phyloP scores from a whole-genome alignment of 768 basidiomycete species.

The Kwoniella heveanensis region DNA sequence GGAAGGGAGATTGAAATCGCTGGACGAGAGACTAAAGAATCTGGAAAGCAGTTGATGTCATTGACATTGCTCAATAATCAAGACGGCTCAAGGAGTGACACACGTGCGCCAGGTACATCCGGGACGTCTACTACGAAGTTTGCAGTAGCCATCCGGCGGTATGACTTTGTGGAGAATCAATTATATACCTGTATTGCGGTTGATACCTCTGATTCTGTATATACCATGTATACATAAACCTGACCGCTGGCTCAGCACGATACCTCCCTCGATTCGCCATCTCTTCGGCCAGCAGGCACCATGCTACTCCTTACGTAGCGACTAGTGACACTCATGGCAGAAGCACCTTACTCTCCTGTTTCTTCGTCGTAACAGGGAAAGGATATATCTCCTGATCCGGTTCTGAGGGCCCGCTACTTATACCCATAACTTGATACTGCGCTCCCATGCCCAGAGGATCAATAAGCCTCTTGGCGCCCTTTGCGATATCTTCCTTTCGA shows the following conservation, averaged over 20 bases:
- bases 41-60: constrained; percentile 18
- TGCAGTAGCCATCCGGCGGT: too few species aligned
- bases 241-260: neutral
- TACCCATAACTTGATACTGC: constrained; percentile 79
- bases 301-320: constrained; percentile 1
- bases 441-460: constrained; percentile 80
- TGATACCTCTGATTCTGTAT: neutral
- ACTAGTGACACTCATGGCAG: constrained; percentile 5
- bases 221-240: neutral
- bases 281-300: too few species aligned
- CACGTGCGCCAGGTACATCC: too few species aligned
- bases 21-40: constrained; percentile 39
- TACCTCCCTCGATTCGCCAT: neutral
- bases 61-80: too few species aligned
- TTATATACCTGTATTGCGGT: neutral
- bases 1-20: constrained; percentile 58
- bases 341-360: constrained; percentile 16
- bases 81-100: too few species aligned
- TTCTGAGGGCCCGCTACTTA: constrained; percentile 49
- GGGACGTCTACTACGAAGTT: too few species aligned
- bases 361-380: constrained; percentile 4
- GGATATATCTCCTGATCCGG: constrained; percentile 17
- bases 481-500: constrained; percentile 61
- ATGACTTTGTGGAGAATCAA: too few species aligned
- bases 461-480: constrained; percentile 71